These are phyloP conservation scores for Lactifluus echinatus DNA, from an alignment of 768 basidiomycete genomes.

Conservation along the genomic window DNA sequence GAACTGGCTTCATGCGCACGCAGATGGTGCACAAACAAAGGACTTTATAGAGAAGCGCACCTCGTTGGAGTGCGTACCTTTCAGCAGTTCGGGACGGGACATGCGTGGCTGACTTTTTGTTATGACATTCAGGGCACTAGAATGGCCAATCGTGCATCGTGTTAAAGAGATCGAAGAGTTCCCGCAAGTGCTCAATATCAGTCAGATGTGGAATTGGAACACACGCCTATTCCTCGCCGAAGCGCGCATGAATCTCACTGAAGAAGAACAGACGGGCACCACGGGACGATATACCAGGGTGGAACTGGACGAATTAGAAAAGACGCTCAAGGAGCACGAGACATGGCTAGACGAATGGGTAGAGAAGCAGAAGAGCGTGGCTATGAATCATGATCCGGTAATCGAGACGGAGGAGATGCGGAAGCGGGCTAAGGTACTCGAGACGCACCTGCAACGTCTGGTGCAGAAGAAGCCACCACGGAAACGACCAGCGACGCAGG, in stretches of 20 bases:
- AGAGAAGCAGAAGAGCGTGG: conserved; percentile 69
- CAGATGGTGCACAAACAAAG: conserved; percentile 71
- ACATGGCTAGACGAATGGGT: conserved; percentile 76
- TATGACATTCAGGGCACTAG: conserved; percentile 46
- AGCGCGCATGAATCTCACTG: conserved; percentile 65
- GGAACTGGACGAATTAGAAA: conserved; percentile 79
- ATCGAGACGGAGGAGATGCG: conserved; percentile 82
- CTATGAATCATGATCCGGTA: conserved; percentile 76
- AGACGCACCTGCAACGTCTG: conserved; percentile 61
- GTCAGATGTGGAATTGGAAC: conserved; percentile 84
- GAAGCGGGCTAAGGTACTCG: conserved; percentile 69
- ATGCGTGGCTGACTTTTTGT: neutral
- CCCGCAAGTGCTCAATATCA: conserved; percentile 71
- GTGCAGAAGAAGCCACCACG: conserved; percentile 64
- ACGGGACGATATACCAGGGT: conserved; percentile 77
- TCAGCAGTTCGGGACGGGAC: neutral
- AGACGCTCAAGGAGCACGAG: conserved; percentile 69
- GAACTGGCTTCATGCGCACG: conserved; percentile 77
- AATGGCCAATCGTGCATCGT: conserved; percentile 75
- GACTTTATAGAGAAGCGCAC: conserved; percentile 68
- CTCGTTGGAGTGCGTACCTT: conserved; percentile 69
- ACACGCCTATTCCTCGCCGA: conserved; percentile 79
- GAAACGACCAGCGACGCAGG: conserved; percentile 40
- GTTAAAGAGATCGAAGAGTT: conserved; percentile 86
- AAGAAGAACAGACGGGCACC: conserved; percentile 47